A percentile compares a stretch with the other conserved stretches of the same genome.
Conservation (phyloP, 371 early-diverging fungal species). For the Sporodiniella umbellata region DNA sequence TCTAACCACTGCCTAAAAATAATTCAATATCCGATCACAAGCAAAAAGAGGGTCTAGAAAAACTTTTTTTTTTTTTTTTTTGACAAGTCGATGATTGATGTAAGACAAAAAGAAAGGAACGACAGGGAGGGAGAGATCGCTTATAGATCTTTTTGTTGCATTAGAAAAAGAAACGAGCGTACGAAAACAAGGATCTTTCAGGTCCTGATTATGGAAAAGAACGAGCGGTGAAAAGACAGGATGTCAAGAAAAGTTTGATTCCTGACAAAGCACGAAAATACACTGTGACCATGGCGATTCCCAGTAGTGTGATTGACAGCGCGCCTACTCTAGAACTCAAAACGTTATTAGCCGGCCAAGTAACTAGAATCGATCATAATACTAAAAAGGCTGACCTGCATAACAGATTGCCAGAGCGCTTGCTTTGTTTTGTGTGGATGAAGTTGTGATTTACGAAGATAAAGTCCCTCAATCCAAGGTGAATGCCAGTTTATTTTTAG, state of each 20-base stretch:
- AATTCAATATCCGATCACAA: too few species aligned
- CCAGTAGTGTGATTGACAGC: slow-evolving; percentile 68
- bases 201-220: slow-evolving; percentile 49
- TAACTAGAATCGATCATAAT: slow-evolving; percentile 6
- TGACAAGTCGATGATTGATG: too few species aligned
- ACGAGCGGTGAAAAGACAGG: slow-evolving; percentile 24
- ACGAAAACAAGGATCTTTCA: slow-evolving; percentile 47
- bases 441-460: slow-evolving; percentile 70
- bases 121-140: neutral
- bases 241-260: slow-evolving; percentile 13
- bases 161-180: slow-evolving; percentile 33
- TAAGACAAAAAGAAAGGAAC: too few species aligned
- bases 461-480: slow-evolving; percentile 29
- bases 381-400: too few species aligned
- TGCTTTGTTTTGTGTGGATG: slow-evolving; percentile 65
- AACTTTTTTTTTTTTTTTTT: too few species aligned
- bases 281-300: slow-evolving; percentile 70
- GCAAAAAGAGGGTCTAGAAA: too few species aligned
- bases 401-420: slow-evolving; percentile 61
- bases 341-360: slow-evolving; percentile 74
- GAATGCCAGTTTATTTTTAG: slow-evolving; percentile 61
- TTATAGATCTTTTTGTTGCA: neutral
- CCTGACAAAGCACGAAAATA: slow-evolving; percentile 45
- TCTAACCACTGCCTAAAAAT: too few species aligned
- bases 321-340: slow-evolving; percentile 68